Conservation (phyloP, 2,329 filamentous ascomycete species). For the Xylariaceae sp. region DNA sequence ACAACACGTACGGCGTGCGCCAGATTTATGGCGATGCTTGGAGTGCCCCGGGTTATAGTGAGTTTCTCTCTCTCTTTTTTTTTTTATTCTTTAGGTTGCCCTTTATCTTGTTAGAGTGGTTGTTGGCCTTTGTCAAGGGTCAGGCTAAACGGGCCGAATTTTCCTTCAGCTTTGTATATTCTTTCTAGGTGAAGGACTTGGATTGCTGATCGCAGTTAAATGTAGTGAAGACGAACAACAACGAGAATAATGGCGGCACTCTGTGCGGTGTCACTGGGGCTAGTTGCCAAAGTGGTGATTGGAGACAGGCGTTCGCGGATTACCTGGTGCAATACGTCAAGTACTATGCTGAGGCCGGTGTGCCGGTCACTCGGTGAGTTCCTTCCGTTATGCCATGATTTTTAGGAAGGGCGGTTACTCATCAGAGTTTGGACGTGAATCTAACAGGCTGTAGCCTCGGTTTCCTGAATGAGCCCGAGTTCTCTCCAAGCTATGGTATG, state of each 20-base stretch:
- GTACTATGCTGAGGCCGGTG: slow-evolving; percentile 46
- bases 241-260: slow-evolving; percentile 45
- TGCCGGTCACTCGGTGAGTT: slow-evolving; percentile 37
- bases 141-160: no score
- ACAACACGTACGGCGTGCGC: slow-evolving; percentile 42
- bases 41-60: slow-evolving; percentile 46
- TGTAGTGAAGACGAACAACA: slow-evolving; percentile 49
- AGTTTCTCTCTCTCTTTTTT: background rate
- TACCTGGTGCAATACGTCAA: slow-evolving; percentile 52
- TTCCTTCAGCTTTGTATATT: background rate
- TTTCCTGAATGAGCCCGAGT: slow-evolving; percentile 40
- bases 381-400: background rate
- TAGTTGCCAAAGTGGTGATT: slow-evolving; percentile 43
- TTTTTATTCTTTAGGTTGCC: background rate
- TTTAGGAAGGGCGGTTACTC: background rate
- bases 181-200: background rate
- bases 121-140: no score
- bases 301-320: slow-evolving; percentile 51
- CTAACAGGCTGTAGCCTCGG: slow-evolving; percentile 31
- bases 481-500: slow-evolving; percentile 35
- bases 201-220: background rate
- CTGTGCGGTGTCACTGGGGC: slow-evolving; percentile 47
- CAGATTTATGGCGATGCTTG: slow-evolving; percentile 49
- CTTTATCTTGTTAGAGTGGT: no score
- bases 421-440: background rate